These are phyloP conservation scores for Fusarium sacchari DNA, from an alignment of 2,329 filamentous ascomycete species.

Conservation along the genomic window DNA sequence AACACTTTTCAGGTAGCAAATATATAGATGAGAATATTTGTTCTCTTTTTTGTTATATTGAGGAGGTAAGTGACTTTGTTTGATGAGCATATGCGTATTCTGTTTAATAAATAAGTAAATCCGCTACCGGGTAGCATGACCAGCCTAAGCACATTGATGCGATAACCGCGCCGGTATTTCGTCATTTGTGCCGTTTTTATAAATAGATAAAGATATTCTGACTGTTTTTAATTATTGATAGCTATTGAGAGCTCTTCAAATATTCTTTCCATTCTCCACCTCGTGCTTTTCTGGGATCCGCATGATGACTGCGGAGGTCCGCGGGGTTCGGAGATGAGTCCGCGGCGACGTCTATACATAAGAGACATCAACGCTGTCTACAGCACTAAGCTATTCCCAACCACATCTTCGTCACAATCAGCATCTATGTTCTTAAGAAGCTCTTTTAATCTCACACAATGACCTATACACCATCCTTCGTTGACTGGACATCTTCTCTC, in stretches of 20 bases:
- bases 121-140: background rate
- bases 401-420: fast-evolving
- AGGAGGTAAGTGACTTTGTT: no score
- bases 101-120: no score
- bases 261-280: background rate
- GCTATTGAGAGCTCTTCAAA: fast-evolving
- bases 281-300: fast-evolving
- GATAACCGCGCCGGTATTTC: background rate
- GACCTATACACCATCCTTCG: background rate
- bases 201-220: fast-evolving
- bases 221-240: fast-evolving
- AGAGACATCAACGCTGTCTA: background rate
- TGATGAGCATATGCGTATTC: fast-evolving
- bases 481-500: background rate
- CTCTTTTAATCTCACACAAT: fast-evolving
- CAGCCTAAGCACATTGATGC: fast-evolving
- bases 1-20: background rate
- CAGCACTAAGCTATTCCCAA: no score
- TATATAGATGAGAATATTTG: fast-evolving
- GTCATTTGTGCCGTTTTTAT: fast-evolving
- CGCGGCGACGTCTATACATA: background rate
- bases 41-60: fast-evolving
- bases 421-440: fast-evolving
- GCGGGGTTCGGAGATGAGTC: background rate
- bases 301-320: background rate